phyloP scores from a whole-genome alignment of 1,284 basidiomycete species.

The Salmacisia buchloeana region DNA sequence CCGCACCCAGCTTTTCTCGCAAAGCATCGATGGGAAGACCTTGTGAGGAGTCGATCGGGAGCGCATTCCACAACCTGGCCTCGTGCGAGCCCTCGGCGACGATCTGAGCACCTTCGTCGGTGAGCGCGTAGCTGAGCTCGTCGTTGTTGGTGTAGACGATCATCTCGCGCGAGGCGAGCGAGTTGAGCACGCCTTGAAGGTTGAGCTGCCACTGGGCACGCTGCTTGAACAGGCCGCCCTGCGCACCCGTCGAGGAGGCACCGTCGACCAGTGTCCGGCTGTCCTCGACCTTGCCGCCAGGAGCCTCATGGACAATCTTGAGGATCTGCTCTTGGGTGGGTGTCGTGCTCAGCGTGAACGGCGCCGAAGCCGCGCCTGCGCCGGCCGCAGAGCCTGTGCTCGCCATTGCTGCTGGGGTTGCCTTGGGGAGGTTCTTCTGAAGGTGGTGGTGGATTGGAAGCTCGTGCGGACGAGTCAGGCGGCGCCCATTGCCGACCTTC shows the following conservation, averaged over 20 bases:
- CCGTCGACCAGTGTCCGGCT: conserved; percentile 27
- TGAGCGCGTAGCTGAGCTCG: conserved; percentile 27
- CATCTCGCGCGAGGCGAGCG: conserved; percentile 26
- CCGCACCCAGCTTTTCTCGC: conserved; percentile 39
- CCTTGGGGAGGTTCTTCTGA: too few species aligned
- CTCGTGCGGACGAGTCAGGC: too few species aligned
- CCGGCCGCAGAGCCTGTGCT: too few species aligned
- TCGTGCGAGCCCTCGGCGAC: conserved; percentile 38
- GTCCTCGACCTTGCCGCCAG: conserved; percentile 34
- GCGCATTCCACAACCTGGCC: conserved; percentile 39
- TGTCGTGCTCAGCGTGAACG: neutral
- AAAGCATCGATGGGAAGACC: conserved; percentile 39
- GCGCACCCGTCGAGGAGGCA: conserved; percentile 13
- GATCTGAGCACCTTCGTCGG: conserved; percentile 20
- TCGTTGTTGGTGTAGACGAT: conserved; percentile 32
- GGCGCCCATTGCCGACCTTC: too few species aligned
- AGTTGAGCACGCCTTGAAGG: conserved; percentile 43
- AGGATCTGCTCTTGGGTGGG: conserved; percentile 26
- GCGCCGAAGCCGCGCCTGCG: neutral
- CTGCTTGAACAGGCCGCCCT: conserved; percentile 25
- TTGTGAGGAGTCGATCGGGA: conserved; percentile 31
- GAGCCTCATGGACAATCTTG: conserved; percentile 26
- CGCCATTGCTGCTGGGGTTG: neutral
- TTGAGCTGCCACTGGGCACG: conserved; percentile 45
- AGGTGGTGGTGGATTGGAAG: too few species aligned